Base-by-base conservation (phyloP, 1,284 basidiomycete genomes). In the Puccinia hordei region DNA sequence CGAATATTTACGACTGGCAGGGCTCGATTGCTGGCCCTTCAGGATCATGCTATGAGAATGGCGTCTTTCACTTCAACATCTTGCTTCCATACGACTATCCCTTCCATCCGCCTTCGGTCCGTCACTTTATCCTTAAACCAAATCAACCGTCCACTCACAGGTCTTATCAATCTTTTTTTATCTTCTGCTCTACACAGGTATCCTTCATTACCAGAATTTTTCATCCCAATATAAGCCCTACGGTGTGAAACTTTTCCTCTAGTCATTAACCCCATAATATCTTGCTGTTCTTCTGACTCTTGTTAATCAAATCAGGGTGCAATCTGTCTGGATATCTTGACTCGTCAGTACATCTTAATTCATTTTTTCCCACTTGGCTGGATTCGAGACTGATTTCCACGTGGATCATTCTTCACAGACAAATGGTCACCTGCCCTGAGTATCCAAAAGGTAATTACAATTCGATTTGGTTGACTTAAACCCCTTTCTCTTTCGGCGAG, bases 291-390 rank as follows among this genome's bases (percentile, higher is more conserved):
- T 9, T 55, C 51, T 30, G 10, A 24, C 24, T 71, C 1, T 49
- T 44, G 24, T 44, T 44, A 3, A 17, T 44, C 55, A n/a, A 27
- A 57, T 9, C 27, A 74, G 72, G 72, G 72, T n/a, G 72, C 33
- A 27, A 74, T 74, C n/a, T 74, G 72, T 61, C 44, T 74, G 55
- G 72, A 74, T 61, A 74, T 74, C 30, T 74, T 74, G 55, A 74
- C 51, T 57, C 53, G 72, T 74, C 24, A 61, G 59, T 30, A 53
- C 22, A 38, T 10, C n/a, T n/a, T n/a, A n/a, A 5, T n/a, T 24
- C 19, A 9, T 24, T 13, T 12, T 24, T 27, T 30, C 38, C 24
- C 19, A 57, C n/a, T n/a, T n/a, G n/a, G n/a, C n/a, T n/a, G 8
- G 38, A 73, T 9, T 10, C 24, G 33, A n/a, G 15, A 17, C 24